These are phyloP conservation scores for Cudoniella acicularis DNA, from an alignment of 495 filamentous ascomycete genomes.

Conservation along the genomic window DNA sequence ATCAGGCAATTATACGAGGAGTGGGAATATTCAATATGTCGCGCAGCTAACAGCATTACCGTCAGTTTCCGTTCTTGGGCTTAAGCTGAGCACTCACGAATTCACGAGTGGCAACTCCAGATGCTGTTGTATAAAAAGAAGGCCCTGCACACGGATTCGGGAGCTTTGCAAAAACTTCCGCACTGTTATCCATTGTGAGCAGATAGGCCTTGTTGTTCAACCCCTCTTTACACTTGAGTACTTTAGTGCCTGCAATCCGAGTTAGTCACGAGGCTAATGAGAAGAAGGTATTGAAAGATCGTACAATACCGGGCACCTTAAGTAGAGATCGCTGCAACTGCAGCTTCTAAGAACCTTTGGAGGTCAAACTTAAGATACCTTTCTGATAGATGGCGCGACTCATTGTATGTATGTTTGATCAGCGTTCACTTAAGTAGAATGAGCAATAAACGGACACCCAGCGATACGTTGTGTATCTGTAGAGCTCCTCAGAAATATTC, in stretches of 20 bases:
- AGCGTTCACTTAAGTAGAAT: slow-evolving; percentile 13
- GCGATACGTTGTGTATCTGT: slow-evolving; percentile 34
- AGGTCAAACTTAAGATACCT: slow-evolving; percentile 39
- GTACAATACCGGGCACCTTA: slow-evolving; percentile 33
- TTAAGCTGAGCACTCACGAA: slow-evolving; percentile 27
- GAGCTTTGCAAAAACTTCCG: neutral
- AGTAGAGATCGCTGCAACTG: slow-evolving; percentile 25
- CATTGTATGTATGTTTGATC: slow-evolving; percentile 30
- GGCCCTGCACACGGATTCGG: slow-evolving; percentile 19
- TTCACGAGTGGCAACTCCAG: slow-evolving; percentile 33
- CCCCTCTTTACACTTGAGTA: slow-evolving; percentile 18
- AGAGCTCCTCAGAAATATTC: slow-evolving; percentile 27
- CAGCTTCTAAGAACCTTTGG: slow-evolving; percentile 30
- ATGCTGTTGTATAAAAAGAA: slow-evolving; percentile 22
- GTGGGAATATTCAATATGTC: slow-evolving; percentile 29
- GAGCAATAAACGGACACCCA: slow-evolving; percentile 31
- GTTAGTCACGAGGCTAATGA: slow-evolving; percentile 8
- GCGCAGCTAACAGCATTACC: slow-evolving; percentile 30
- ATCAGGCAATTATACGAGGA: slow-evolving; percentile 19
- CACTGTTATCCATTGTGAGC: slow-evolving; percentile 2
- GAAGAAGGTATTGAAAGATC: slow-evolving; percentile 14
- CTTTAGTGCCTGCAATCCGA: slow-evolving; percentile 26
- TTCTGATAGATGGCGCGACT: slow-evolving; percentile 30
- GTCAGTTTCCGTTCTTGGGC: slow-evolving; percentile 1
- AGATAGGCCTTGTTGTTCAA: neutral